These are phyloP conservation scores for Hypsizygus ulmarius DNA, from an alignment of 1,284 basidiomycete genomes.

Conservation along the genomic window DNA sequence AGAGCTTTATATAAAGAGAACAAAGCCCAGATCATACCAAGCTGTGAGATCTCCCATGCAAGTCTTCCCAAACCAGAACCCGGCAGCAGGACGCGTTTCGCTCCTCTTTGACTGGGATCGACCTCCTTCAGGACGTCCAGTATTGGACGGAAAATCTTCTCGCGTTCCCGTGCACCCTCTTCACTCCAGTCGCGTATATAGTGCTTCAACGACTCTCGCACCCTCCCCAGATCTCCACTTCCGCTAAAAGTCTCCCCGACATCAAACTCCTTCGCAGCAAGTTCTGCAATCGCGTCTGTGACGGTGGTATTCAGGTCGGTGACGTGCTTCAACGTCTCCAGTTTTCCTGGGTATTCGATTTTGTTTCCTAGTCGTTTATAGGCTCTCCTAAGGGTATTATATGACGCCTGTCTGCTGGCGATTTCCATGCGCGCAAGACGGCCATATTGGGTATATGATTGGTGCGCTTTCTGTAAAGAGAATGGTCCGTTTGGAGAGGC, in stretches of 20 bases:
- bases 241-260: constrained; percentile 22
- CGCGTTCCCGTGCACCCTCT: constrained; percentile 51
- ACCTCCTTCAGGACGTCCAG: constrained; percentile 42
- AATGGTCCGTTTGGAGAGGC: constrained; percentile 26
- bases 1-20: background rate
- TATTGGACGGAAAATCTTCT: constrained; percentile 52
- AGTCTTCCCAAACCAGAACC: constrained; percentile 62
- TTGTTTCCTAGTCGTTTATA: constrained; percentile 49
- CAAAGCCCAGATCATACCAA: constrained; percentile 42
- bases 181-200: constrained; percentile 66
- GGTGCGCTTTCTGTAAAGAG: constrained; percentile 37
- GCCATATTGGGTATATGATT: constrained; percentile 36
- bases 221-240: constrained; percentile 43
- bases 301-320: constrained; percentile 46
- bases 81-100: constrained; percentile 53
- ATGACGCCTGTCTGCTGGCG: constrained; percentile 35
- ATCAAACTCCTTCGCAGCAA: constrained; percentile 37
- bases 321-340: constrained; percentile 43
- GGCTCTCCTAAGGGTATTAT: constrained; percentile 34
- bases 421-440: constrained; percentile 37
- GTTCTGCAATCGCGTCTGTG: constrained; percentile 43
- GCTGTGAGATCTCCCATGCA: constrained; percentile 62
- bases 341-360: constrained; percentile 53
- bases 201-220: constrained; percentile 60
- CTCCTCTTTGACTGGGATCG: constrained; percentile 24